Base-by-base conservation (phyloP, 2,329 filamentous ascomycete genomes). In the Colletotrichum sp. region DNA sequence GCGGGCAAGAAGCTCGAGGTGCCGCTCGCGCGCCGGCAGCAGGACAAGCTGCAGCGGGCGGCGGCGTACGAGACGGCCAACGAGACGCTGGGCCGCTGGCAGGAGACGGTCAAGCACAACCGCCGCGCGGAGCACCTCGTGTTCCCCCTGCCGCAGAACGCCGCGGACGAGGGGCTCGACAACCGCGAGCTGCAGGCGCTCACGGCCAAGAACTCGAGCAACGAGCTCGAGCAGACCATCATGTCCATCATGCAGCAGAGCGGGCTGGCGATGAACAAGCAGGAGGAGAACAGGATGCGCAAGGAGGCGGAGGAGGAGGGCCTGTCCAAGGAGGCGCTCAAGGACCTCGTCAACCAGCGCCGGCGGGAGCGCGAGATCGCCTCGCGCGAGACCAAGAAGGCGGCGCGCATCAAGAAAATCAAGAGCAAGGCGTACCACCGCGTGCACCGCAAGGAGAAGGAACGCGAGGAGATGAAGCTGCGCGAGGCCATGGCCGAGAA, bases 321-420 rank as follows among this genome's bases (percentile, higher is more conserved):
- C 13, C 85, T 96, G 68, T 94, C 93, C 2, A 89, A 93, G 64
- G 93, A 92, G 81, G 94, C 95, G 80, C 91, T 95, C 30, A 91
- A 93, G 82, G 93, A 93, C 64, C 90, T 95, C 28, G 90, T 93
- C 72, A 92, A 93, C 64, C 92, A 96, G 81, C 90, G 96, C 72
- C 93, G 97, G 15, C 93, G 93, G 83, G 93, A 95, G 78, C 91
- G 97, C 79, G 96, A 99, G 81, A 87, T 98, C 9, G 90, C 96
- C 78, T 98, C 98, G 80, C 91, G 96, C 13, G 96, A 99, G 85
- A 94, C 98, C 81, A 93, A 96, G 59, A 94, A 96, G 72, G 92
- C 96, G 9, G 98, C 96, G 86, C 93, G 97, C 28, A 95, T 99
- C 86, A 98, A 98, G 87, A 99, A 99, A 88, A 99, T 99, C 87